A percentile compares a stretch with the other conserved stretches of the same genome.
These are phyloP conservation scores for Pichia sp. DNA, from an alignment of 1,139 yeast species.

Conservation along the genomic window DNA sequence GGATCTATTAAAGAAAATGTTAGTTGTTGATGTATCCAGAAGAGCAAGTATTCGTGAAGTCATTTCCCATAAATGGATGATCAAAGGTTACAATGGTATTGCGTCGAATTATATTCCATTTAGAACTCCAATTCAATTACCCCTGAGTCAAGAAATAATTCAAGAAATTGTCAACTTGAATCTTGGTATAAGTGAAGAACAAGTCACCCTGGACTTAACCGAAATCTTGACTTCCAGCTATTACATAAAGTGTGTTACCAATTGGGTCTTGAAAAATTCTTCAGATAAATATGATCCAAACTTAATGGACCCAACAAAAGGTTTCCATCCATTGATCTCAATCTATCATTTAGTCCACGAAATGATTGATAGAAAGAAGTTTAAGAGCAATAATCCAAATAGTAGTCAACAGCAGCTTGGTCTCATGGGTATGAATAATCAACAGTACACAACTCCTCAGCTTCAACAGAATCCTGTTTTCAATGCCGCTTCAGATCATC, in stretches of 20 bases:
- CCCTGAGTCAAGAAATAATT: conserved; percentile 67
- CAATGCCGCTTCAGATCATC: conserved; percentile 17
- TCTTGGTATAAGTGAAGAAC: conserved; percentile 57
- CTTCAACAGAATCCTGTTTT: conserved; percentile 18
- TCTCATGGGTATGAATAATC: conserved; percentile 14
- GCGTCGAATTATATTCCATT: conserved; percentile 71
- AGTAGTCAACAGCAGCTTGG: conserved; percentile 21
- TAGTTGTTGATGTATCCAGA: conserved; percentile 79
- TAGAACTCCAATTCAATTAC: conserved; percentile 67
- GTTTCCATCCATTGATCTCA: conserved; percentile 84
- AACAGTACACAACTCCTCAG: conserved; percentile 21
- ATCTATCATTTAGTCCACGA: conserved; percentile 84
- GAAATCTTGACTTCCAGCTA: conserved; percentile 59
- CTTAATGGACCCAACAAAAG: conserved; percentile 72
- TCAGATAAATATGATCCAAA: conserved; percentile 28
- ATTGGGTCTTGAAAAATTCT: conserved; percentile 49
- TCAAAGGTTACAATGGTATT: conserved; percentile 74
- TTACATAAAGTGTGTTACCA: conserved; percentile 60
- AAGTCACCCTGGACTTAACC: conserved; percentile 54
- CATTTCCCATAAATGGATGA: conserved; percentile 92
- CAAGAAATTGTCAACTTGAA: conserved; percentile 76
- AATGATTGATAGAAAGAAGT: conserved; percentile 66
- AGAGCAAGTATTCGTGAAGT: conserved; percentile 81
- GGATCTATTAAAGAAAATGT: conserved; percentile 81
- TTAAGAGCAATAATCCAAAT: conserved; percentile 33